These are phyloP conservation scores for Puccinellia tenuiflora DNA, from an alignment of 176 grass and related monocot genomes.

Conservation along the genomic window DNA sequence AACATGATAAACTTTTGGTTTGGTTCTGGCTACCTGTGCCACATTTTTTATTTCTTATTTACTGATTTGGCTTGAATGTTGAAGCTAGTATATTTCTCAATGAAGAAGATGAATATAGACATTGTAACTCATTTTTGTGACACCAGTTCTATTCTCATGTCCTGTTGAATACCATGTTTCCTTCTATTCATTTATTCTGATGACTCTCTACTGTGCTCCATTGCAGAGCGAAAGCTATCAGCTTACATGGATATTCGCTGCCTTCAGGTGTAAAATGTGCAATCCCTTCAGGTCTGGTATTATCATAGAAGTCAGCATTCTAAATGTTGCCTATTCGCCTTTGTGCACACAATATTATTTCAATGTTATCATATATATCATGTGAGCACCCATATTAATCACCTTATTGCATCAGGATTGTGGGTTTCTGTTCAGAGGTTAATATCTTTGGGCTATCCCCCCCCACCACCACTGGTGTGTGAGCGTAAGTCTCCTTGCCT, in stretches of 20 bases:
- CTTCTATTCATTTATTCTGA: background rate
- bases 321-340: background rate
- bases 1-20: background rate
- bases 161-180: background rate
- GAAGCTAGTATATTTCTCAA: background rate
- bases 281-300: slow-evolving; percentile 15
- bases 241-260: background rate
- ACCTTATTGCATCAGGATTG: background rate
- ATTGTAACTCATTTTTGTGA: background rate
- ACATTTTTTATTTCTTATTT: background rate
- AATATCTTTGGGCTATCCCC: background rate
- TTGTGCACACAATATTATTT: background rate
- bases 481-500: background rate
- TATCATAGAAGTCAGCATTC: background rate
- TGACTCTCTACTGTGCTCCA: background rate
- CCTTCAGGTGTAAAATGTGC: background rate
- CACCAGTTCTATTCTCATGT: background rate
- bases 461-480: background rate
- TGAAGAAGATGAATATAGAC: background rate
- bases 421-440: background rate
- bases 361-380: background rate
- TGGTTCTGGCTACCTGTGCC: background rate
- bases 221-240: background rate
- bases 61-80: background rate
- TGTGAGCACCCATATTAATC: background rate